Evolutionary conservation across 2,329 filamentous ascomycete genomes (phyloP).

Genomic region (Monilinia laxa): DNA sequence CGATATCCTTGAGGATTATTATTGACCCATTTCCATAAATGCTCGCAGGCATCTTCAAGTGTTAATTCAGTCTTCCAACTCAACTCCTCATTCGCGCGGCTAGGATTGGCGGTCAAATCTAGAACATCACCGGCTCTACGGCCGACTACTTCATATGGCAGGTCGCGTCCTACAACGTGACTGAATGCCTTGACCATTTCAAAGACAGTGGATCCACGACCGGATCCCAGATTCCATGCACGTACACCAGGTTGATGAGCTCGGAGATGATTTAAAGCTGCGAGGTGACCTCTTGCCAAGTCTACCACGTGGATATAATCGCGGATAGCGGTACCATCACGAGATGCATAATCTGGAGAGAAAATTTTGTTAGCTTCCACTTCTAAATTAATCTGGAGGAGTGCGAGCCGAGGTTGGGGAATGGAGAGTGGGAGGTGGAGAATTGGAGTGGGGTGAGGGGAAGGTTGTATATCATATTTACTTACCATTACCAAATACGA

Average conservation of each 20-base stretch:
- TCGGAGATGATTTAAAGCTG: slow-evolving; percentile 87
- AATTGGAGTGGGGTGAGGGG: background rate
- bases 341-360: slow-evolving; percentile 76
- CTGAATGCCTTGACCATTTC: slow-evolving; percentile 97
- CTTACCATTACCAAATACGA: slow-evolving; percentile 91
- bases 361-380: slow-evolving; percentile 25
- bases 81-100: slow-evolving; percentile 82
- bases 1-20: slow-evolving; percentile 96
- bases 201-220: slow-evolving; percentile 90
- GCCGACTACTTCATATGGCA: slow-evolving; percentile 82
- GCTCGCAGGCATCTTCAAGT: slow-evolving; percentile 88
- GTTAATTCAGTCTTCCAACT: slow-evolving; percentile 88
- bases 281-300: slow-evolving; percentile 79
- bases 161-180: slow-evolving; percentile 76
- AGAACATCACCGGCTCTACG: slow-evolving; percentile 88
- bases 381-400: background rate
- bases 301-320: slow-evolving; percentile 98
- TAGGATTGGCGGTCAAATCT: slow-evolving; percentile 89
- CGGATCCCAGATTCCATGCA: slow-evolving; percentile 95
- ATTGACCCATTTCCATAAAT: slow-evolving; percentile 95
- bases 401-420: slow-evolving; percentile 1
- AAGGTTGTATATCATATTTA: slow-evolving; percentile 20
- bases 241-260: slow-evolving; percentile 82
- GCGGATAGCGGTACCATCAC: slow-evolving; percentile 89
- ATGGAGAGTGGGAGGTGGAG: background rate